These are phyloP conservation scores for Erysimum cheiri DNA, from an alignment of 441 rosid genomes.

Conservation along the genomic window DNA sequence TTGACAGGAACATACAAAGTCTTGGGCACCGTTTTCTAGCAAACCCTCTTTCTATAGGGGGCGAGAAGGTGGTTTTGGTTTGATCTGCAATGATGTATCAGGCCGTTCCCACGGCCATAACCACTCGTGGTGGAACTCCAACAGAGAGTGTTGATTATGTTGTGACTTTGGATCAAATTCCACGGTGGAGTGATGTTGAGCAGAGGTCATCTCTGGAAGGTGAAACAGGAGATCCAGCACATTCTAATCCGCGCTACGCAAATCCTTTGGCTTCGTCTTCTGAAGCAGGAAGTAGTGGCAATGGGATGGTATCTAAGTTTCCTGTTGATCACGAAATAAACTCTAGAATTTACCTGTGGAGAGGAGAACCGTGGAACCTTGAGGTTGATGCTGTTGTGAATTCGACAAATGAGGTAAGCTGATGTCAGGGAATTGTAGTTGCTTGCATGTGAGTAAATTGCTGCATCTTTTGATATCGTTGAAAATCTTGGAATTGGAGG, in stretches of 20 bases:
- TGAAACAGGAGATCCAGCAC: conserved; percentile 70
- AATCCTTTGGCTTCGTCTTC: conserved; percentile 77
- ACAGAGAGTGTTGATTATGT: conserved; percentile 75
- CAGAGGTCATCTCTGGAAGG: conserved; percentile 61
- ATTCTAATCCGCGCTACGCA: conserved; percentile 70
- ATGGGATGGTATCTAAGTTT: conserved; percentile 81
- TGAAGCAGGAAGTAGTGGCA: conserved; percentile 64
- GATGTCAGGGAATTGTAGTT: neutral
- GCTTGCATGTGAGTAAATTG: neutral
- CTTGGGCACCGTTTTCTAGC: conserved; percentile 21
- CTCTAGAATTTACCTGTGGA: conserved; percentile 89
- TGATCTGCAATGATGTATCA: conserved; percentile 68
- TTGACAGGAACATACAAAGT: neutral
- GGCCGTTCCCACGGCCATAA: conserved; percentile 64
- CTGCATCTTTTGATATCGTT: conserved; percentile 4
- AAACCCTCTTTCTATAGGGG: neutral
- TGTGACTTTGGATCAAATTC: conserved; percentile 92
- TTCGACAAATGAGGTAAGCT: conserved; percentile 90
- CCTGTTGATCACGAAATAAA: conserved; percentile 89
- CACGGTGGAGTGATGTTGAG: conserved; percentile 93
- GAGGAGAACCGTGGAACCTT: conserved; percentile 99
- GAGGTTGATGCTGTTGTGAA: conserved; percentile 99
- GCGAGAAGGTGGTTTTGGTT: conserved; percentile 26
- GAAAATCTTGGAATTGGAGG: conserved; percentile 41
- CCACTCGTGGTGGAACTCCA: conserved; percentile 77